phyloP scores from a whole-genome alignment of 192 early-diverging fungal genomes.

The Gorgonomyces haynaldii region DNA sequence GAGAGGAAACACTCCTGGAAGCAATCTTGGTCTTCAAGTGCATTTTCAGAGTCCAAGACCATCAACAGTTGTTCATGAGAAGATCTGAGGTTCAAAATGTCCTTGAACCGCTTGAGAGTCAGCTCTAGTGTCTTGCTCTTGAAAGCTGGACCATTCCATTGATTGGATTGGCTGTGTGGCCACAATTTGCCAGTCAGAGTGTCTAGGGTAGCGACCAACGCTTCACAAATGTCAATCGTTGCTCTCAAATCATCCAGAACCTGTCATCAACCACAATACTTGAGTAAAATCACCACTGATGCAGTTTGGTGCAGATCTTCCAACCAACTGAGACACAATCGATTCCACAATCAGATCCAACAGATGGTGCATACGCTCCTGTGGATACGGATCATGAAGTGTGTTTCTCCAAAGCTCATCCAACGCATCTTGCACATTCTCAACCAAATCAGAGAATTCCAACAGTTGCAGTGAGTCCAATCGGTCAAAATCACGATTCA shows the following conservation, averaged over 20 bases:
- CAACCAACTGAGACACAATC: background rate
- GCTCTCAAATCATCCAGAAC: constrained; percentile 21
- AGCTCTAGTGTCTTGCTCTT: constrained; percentile 3
- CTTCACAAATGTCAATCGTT: constrained; percentile 14
- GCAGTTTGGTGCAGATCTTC: no score
- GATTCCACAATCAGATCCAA: constrained; percentile 13
- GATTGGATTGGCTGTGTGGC: constrained; percentile 30
- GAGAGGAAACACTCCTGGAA: constrained; percentile 9
- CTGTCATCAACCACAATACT: no score
- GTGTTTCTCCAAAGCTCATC: constrained; percentile 35
- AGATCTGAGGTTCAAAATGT: constrained; percentile 13
- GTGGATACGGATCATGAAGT: constrained; percentile 19
- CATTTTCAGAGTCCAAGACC: constrained; percentile 19
- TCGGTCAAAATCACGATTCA: constrained; percentile 17
- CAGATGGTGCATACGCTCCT: constrained; percentile 31
- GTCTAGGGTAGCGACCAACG: constrained; percentile 6
- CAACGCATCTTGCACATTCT: constrained; percentile 22
- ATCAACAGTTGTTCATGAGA: constrained; percentile 17
- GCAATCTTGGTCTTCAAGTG: constrained; percentile 14
- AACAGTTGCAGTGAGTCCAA: constrained; percentile 5
- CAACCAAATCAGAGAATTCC: constrained; percentile 25
- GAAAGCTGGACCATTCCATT: constrained; percentile 28
- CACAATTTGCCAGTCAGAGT: constrained; percentile 35
- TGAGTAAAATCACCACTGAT: no score
- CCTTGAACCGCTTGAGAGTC: constrained; percentile 13